These are phyloP conservation scores for Teunomyces stri DNA, from an alignment of 805 yeast species.

Conservation along the genomic window DNA sequence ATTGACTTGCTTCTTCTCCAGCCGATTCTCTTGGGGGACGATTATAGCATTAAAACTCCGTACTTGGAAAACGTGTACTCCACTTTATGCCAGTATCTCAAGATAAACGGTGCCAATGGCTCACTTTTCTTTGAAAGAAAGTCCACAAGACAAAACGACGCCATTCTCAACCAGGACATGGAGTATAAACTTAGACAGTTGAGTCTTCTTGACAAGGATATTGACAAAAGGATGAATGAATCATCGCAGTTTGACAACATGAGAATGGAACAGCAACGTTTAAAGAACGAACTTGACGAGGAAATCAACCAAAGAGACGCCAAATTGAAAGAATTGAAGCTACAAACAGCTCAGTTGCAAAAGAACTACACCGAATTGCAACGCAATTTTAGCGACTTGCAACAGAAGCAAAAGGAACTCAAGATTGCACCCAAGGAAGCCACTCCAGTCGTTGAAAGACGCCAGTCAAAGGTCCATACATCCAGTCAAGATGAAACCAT, in stretches of 20 bases:
- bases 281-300: constrained; percentile 20
- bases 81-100: constrained; percentile 61
- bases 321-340: constrained; percentile 10
- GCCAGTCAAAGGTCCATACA: neutral
- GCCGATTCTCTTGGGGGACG: constrained; percentile 89
- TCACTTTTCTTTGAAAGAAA: constrained; percentile 32
- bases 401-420: neutral
- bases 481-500: constrained; percentile 19
- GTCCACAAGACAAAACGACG: neutral
- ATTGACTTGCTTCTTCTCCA: constrained; percentile 77
- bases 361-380: neutral
- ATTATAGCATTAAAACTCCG: constrained; percentile 80
- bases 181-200: constrained; percentile 20
- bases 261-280: constrained; percentile 18
- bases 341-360: neutral
- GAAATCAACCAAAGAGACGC: constrained; percentile 20
- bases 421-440: neutral
- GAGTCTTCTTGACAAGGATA: constrained; percentile 18
- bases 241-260: constrained; percentile 15
- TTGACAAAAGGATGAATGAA: constrained; percentile 15
- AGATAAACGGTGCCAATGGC: constrained; percentile 35
- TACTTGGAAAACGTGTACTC: constrained; percentile 87
- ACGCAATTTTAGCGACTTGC: neutral
- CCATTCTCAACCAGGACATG: constrained; percentile 9
- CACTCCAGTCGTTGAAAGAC: constrained; percentile 1